Conservation (phyloP, 352 stramenopile genomes). For the Elongisporangium prolatum region DNA sequence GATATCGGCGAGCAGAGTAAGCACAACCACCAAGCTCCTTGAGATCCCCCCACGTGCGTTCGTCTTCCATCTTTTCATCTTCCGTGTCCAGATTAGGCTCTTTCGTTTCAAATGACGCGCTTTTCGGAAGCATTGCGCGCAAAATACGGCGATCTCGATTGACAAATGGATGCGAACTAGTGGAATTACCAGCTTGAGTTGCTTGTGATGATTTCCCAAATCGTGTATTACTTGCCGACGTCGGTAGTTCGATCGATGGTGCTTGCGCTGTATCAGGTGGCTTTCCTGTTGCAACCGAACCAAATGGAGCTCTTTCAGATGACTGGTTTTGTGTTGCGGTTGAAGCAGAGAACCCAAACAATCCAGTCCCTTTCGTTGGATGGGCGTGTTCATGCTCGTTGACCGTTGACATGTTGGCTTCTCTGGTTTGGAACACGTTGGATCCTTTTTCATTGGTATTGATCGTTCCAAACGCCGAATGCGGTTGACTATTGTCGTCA, state of each 20-base stretch:
- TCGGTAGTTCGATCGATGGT: background rate
- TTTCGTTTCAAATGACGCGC: background rate
- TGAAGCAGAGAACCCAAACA: background rate
- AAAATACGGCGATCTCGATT: background rate
- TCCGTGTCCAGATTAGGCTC: slow-evolving; percentile 16
- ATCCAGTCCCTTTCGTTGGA: background rate
- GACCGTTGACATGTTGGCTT: background rate
- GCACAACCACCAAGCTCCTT: slow-evolving; percentile 53
- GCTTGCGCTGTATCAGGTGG: background rate
- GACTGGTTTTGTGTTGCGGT: background rate
- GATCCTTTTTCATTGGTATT: background rate
- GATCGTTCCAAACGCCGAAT: background rate
- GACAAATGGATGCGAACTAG: background rate
- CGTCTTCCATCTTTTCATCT: slow-evolving; percentile 31
- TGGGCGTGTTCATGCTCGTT: background rate
- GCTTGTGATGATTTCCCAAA: background rate
- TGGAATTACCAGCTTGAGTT: background rate
- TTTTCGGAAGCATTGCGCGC: slow-evolving; percentile 1
- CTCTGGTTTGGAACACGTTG: background rate
- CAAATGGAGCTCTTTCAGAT: background rate
- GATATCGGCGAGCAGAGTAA: slow-evolving; percentile 34
- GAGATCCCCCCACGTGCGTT: slow-evolving; percentile 51
- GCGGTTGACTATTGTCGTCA: background rate
- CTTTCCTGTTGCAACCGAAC: background rate
- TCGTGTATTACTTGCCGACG: no score